Evolutionary conservation across 2,329 filamentous ascomycete species (phyloP), one percentile per base, ranked within the genome.

Genomic region (Exophiala mesophila): DNA sequence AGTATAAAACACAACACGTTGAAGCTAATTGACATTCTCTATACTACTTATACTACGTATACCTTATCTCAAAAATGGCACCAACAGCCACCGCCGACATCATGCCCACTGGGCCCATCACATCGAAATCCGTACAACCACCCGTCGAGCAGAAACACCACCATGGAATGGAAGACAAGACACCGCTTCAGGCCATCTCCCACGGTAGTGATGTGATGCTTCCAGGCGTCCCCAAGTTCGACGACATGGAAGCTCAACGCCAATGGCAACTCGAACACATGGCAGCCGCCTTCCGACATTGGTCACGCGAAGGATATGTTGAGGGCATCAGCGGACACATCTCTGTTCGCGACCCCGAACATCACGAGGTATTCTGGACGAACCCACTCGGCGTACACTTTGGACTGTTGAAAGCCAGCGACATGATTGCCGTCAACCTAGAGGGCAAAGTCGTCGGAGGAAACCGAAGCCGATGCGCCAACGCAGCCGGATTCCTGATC

Each of bases 251-350:
- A 26, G 69, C 73, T 34, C 72, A 85, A 44, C 76, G 83, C 15
- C 70, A 71, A 55, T 83, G 82, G 69, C 77, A 79, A 44, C 67
- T 82, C 7, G 66, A 76, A 19, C 80, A 85, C 62, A 83, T 83
- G 72, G 79, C 80, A 3, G 74, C 76, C 3, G 80, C 78, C 3
- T 86, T 86, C 62, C 77, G 82, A 19, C 73, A 83, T 57, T 85
- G 83, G 59, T 70, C 78, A 1, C 73, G 80, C 34, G 74, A 77
- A 54, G 78, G 77, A 36, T 83, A 78, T 61, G 78, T 76, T 0
- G 82, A 85, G 61, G 82, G 82, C 41, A 82, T 84, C 68, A 71
- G 71, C 19, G 82, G 82, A 0, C 81, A 85, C 60, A 85, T 86
- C 51, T 74, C 69, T 10, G 76, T 85, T 1, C 71, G 80, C 9